Evolutionary conservation across 345 rosid species (phyloP).

Genomic region (Combretum micranthum): DNA sequence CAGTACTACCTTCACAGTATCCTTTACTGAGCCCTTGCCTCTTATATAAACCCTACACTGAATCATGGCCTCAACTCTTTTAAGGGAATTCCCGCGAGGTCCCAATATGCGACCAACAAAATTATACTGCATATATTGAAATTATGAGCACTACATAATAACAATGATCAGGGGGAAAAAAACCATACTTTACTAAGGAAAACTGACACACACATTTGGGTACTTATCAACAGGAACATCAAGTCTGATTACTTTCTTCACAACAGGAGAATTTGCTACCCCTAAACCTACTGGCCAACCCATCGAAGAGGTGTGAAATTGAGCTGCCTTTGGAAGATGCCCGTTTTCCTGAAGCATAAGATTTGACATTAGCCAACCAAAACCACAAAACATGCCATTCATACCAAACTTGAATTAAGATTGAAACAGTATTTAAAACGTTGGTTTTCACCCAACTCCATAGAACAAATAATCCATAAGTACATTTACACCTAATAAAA

Average conservation of each 20-base stretch:
- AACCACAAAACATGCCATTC: not conserved
- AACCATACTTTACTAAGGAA: not conserved
- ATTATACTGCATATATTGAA: conserved; percentile 51
- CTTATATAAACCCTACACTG: conserved; percentile 83
- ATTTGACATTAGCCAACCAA: not conserved
- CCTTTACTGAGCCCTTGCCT: conserved; percentile 92
- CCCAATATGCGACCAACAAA: conserved; percentile 95
- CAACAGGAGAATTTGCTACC: conserved; percentile 49
- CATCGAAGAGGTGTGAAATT: conserved; percentile 51
- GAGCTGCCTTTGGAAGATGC: conserved; percentile 62
- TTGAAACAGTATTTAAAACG: too few species aligned
- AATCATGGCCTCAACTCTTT: conserved; percentile 80
- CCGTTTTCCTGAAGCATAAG: conserved; percentile 55
- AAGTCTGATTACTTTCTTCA: conserved; percentile 72
- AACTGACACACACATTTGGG: conserved; percentile 58
- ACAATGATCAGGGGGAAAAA: not conserved
- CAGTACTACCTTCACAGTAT: conserved; percentile 60
- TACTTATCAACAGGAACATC: conserved; percentile 90
- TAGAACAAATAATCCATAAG: too few species aligned
- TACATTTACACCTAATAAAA: too few species aligned
- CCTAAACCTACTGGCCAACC: conserved; percentile 81
- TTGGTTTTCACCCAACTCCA: too few species aligned
- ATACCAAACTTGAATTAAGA: not conserved
- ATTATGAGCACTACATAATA: conserved; percentile 15
- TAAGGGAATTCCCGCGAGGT: conserved; percentile 96